Base-by-base conservation (phyloP, 2,329 filamentous ascomycete genomes). In the Phaeosphaeria sp. region DNA sequence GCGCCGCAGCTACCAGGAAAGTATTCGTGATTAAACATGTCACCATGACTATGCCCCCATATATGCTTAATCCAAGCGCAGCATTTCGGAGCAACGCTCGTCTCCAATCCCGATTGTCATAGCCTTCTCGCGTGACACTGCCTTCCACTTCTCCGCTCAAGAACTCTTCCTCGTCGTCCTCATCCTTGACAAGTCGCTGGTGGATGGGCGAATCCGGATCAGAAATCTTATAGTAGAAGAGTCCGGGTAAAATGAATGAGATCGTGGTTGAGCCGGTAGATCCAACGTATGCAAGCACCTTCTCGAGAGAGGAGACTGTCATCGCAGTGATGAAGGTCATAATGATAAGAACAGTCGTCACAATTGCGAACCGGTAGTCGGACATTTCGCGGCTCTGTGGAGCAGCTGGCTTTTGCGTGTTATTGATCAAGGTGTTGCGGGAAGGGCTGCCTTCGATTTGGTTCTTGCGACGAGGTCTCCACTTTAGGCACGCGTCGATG, bases 161-260 rank as follows among this genome's bases (percentile, higher is more conserved):
- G 23, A 83, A 83, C 49, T 90, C 89, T 39, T 85, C 83, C n/a
- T 88, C 88, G 63, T 94, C 91, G 68, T 98, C 95, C 65, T 97
- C 92, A 71, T 95, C 93, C 76, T 98, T 98, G 62, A 92, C 82
- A 10, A 98, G 82, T 15, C 90, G 87, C 74, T 97, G 94, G 68
- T 97, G 93, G 62, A 94, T 88, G 25, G 89, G 85, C 46, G 91
- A 94, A 54, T 97, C 90, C 0, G 95, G 95, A 22, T 92, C 88
- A 13, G 92, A 96, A 59, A 99, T 98, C 79, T 98, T 98, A 81
- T 98, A 99, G 78, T 98, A 99, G 77, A 99, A 99, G 3, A 99
- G 80, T 0, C 95, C 95, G 0, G 95, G 95, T 0, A 99, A 84
- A 64, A 99, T 98, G 75, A 99, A 99, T 60, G 92, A 96, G 69